phyloP scores from a whole-genome alignment of 768 basidiomycete genomes.

The Rhodotorula paludigena region DNA sequence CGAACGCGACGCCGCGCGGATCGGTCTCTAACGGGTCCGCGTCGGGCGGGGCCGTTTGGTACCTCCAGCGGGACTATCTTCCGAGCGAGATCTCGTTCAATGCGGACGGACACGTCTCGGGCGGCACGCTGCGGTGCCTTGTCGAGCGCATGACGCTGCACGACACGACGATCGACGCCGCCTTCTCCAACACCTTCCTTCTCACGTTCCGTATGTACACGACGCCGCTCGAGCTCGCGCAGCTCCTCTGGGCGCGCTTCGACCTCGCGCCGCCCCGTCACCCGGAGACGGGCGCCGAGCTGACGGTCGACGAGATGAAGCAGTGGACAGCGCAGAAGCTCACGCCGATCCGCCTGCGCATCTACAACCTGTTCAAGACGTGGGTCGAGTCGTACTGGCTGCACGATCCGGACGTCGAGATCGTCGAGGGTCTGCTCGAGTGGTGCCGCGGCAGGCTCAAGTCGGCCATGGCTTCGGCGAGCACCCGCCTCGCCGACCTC shows the following conservation, averaged over 20 bases:
- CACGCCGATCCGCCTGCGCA: slow-evolving; percentile 79
- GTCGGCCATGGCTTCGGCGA: slow-evolving; percentile 46
- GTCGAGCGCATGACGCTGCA: slow-evolving; percentile 98
- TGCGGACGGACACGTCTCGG: slow-evolving; percentile 79
- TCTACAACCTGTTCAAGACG: slow-evolving; percentile 85
- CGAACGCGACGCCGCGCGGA: background rate
- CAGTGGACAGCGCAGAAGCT: slow-evolving; percentile 84
- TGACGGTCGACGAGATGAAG: slow-evolving; percentile 58
- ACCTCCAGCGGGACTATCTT: slow-evolving; percentile 59
- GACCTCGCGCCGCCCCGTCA: slow-evolving; percentile 59
- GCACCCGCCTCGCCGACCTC: slow-evolving; percentile 46
- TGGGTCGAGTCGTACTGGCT: slow-evolving; percentile 94
- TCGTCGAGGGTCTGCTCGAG: slow-evolving; percentile 48
- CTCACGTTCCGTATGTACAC: slow-evolving; percentile 90
- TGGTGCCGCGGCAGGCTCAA: slow-evolving; percentile 45
- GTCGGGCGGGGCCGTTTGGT: slow-evolving; percentile 13
- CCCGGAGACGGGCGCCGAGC: slow-evolving; percentile 51
- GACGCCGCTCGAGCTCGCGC: slow-evolving; percentile 67
- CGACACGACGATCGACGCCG: slow-evolving; percentile 78
- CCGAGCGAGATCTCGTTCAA: slow-evolving; percentile 84
- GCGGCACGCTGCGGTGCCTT: slow-evolving; percentile 78
- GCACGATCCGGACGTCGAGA: slow-evolving; percentile 63
- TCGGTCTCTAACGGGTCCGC: background rate
- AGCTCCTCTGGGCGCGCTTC: slow-evolving; percentile 73
- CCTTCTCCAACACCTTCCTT: slow-evolving; percentile 85